Evolutionary conservation across 768 basidiomycete genomes (phyloP), one percentile per base, ranked within the genome.

Genomic region (Candolleomyces efflorescens): DNA sequence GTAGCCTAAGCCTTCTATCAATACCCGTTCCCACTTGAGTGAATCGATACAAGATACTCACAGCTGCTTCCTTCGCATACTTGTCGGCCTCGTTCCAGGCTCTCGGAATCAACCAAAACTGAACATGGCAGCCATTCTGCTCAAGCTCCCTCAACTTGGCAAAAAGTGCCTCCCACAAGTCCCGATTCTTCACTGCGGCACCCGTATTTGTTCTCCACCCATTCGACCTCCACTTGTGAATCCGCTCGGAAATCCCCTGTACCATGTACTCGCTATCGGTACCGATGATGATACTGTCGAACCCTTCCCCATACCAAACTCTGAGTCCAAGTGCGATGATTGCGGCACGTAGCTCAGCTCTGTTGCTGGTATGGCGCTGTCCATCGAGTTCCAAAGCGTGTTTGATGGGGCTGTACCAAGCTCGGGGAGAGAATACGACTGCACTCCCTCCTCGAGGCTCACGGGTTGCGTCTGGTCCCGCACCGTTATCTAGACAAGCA

Each of bases 211-310:
- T 59, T 26, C 32, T 46, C 60, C 60, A 62, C 2, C 54, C 57
- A 47, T 56, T 58, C 2, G 32, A 1, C 32, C 27, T 24, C 60
- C 60, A 59, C 36, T 59, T 53, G 17, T 59, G 41, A 36, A 62
- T 46, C 53, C 54, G 50, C 3, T 62, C 57, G 10, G 26, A 57
- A 44, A 61, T 61, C 11, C 55, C 60, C 4, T 47, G 46, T 11
- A 61, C 60, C 7, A 58, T 49, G 50, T 61, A 61, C 23, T 26
- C 36, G 20, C 55, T 57, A 39, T 61, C 60, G 15, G 56, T 52
- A 9, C 51, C 44, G 20, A 60, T 24, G 18, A 56, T 27, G 44
- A 60, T 45, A 26, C 56, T 60, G 41, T 54, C 53, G 23, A 54
- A 54, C 11, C 43, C 41, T 10, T 50, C 48, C 10, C 50, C 43